These are phyloP conservation scores for Helicosporidium sp. DNA, from an alignment of 139 green algal genomes.

Conservation along the genomic window DNA sequence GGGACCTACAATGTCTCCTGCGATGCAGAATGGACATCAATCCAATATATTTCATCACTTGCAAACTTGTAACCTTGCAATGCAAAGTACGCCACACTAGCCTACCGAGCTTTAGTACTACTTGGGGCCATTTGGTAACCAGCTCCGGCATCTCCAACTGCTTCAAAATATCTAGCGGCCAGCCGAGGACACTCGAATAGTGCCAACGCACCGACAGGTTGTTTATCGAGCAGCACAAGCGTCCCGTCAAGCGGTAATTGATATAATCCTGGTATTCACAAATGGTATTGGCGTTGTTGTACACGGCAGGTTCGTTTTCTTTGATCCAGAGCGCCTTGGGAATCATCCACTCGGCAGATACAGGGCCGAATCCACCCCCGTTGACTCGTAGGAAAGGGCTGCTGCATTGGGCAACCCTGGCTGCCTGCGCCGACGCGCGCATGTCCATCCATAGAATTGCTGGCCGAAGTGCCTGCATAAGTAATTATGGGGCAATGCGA, in stretches of 20 bases:
- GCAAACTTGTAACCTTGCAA: too few species aligned
- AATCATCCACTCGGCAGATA: constrained; percentile 63
- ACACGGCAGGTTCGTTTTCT: constrained; percentile 35
- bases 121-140: constrained; percentile 37
- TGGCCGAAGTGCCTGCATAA: constrained; percentile 34
- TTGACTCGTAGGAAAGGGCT: constrained; percentile 52
- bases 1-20: constrained; percentile 27
- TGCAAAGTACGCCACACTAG: too few species aligned
- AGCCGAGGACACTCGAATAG: constrained; percentile 22
- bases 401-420: constrained; percentile 21
- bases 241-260: constrained; percentile 49
- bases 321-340: constrained; percentile 35
- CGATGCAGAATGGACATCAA: too few species aligned
- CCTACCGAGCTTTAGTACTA: constrained; percentile 35
- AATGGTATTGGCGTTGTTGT: constrained; percentile 19
- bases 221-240: constrained; percentile 37
- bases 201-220: constrained; percentile 59
- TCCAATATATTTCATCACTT: too few species aligned
- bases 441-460: constrained; percentile 68
- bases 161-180: constrained; percentile 22
- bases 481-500: too few species aligned
- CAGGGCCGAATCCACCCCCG: constrained; percentile 36
- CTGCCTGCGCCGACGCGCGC: constrained; percentile 36
- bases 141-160: constrained; percentile 32
- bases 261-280: constrained; percentile 67